Conservation (phyloP, 2,329 filamentous ascomycete genomes). For the Delphinella strobiligena region DNA sequence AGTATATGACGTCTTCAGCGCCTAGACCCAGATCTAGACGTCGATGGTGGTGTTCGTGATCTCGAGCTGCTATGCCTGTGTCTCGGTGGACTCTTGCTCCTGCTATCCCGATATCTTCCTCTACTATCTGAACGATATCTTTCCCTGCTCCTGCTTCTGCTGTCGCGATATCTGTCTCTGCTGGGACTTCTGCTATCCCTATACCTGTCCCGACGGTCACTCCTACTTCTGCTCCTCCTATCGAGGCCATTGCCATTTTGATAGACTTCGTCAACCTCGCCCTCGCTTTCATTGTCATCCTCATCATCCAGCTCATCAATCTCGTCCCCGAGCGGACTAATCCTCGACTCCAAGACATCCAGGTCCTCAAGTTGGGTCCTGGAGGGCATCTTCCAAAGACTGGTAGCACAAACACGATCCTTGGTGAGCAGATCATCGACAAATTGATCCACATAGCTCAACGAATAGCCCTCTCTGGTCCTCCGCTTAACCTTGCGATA, state of each 20-base stretch:
- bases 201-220: neutral
- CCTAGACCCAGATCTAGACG: conserved; percentile 1
- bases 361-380: conserved; percentile 77
- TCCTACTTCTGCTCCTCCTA: neutral
- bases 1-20: neutral
- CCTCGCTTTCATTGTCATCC: conserved; percentile 30
- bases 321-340: conserved; percentile 67
- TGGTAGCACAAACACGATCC: conserved; percentile 82
- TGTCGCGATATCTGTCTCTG: conserved; percentile 1
- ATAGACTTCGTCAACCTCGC: conserved; percentile 13
- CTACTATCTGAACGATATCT: neutral
- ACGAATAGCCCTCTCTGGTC: conserved; percentile 57
- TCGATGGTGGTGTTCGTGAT: neutral
- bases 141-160: conserved; percentile 5
- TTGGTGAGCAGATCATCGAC: conserved; percentile 84
- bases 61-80: neutral
- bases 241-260: conserved; percentile 11
- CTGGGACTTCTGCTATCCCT: conserved; percentile 1
- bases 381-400: conserved; percentile 79
- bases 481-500: conserved; percentile 70
- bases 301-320: conserved; percentile 59
- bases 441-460: conserved; percentile 85
- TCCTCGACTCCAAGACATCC: conserved; percentile 72
- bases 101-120: neutral
- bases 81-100: neutral